These are phyloP conservation scores for Rhodotorula sp. DNA, from an alignment of 1,284 basidiomycete species.

Conservation along the genomic window DNA sequence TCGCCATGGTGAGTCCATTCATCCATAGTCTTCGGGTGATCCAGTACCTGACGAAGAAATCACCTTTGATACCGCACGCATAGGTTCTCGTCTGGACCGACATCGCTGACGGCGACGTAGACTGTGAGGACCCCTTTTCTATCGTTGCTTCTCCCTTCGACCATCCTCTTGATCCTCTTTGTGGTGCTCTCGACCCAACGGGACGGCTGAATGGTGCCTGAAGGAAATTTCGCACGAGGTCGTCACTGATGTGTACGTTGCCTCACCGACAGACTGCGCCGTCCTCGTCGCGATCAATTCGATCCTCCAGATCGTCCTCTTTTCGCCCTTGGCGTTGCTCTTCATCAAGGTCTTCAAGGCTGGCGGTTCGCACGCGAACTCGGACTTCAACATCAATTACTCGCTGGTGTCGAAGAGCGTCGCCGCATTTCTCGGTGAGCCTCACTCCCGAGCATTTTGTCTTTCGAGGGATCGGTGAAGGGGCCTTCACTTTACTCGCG, in stretches of 20 bases:
- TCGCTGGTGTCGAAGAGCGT: conserved; percentile 59
- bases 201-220: no score
- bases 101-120: conserved; percentile 68
- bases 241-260: neutral
- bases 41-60: neutral
- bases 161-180: neutral
- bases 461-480: neutral
- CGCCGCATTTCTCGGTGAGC: conserved; percentile 28
- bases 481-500: neutral
- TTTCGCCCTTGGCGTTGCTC: conserved; percentile 69
- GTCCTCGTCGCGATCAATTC: conserved; percentile 60
- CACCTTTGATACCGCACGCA: conserved; percentile 53
- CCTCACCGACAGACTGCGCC: conserved; percentile 56
- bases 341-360: conserved; percentile 72
- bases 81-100: conserved; percentile 81
- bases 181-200: neutral
- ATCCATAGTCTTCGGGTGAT: no score
- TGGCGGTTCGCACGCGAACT: conserved; percentile 44
- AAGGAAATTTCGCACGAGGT: no score
- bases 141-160: neutral
- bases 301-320: conserved; percentile 65
- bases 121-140: conserved; percentile 53
- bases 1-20: conserved; percentile 42
- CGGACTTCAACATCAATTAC: conserved; percentile 61
- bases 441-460: conserved; percentile 6